phyloP scores from a whole-genome alignment of 257 asterid genomes.

The Handroanthus guayacan region DNA sequence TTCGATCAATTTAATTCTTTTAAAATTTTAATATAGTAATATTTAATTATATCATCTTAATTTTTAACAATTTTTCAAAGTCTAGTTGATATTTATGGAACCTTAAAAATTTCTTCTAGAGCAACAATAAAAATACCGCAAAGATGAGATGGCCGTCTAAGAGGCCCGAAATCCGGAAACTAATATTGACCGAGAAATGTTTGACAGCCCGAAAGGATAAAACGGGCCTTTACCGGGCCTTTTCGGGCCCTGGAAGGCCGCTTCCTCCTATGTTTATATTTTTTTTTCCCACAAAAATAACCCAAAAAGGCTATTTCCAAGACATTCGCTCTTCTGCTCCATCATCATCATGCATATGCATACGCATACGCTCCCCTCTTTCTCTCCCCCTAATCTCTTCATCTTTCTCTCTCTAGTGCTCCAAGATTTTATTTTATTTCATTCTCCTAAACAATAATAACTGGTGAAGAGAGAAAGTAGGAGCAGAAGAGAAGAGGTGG shows the following conservation, averaged over 20 bases:
- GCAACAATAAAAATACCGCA: too few species aligned
- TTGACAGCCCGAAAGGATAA: not conserved
- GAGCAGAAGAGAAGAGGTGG: conserved; percentile 13
- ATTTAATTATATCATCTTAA: too few species aligned
- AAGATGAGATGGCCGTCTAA: too few species aligned
- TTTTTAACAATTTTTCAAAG: too few species aligned
- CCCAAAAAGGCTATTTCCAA: not conserved
- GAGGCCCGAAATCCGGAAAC: not conserved
- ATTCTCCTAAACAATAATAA: not conserved
- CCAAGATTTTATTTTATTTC: not conserved
- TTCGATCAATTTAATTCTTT: too few species aligned
- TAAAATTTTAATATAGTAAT: too few species aligned
- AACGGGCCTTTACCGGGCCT: too few species aligned
- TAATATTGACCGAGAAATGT: not conserved
- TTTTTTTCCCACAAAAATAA: not conserved
- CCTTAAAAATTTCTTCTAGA: too few species aligned
- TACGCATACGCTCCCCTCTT: not conserved
- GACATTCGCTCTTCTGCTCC: not conserved
- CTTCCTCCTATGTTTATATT: not conserved
- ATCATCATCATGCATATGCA: not conserved
- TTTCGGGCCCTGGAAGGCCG: not conserved
- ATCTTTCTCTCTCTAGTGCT: not conserved
- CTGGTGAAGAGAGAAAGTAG: conserved; percentile 36
- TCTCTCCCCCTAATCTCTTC: not conserved
- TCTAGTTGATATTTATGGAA: too few species aligned